These are phyloP conservation scores for Warburgia ugandensis DNA, from an alignment of 164 flowering plant genomes.

Conservation along the genomic window DNA sequence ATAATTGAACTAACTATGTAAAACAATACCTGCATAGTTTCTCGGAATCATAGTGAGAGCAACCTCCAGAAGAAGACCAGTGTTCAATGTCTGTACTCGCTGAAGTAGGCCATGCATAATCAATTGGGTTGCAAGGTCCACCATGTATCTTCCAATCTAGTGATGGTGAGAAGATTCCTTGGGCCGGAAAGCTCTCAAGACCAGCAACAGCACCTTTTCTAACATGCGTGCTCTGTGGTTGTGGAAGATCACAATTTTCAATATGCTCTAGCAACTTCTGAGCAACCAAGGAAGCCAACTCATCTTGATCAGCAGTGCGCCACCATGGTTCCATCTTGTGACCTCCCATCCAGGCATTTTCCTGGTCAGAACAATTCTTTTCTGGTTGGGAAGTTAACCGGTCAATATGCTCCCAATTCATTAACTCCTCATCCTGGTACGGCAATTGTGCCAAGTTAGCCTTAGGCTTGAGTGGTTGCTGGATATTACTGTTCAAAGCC, in stretches of 20 bases:
- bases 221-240: conserved; percentile 24
- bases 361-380: conserved; percentile 24
- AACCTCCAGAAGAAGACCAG: conserved; percentile 12
- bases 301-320: conserved; percentile 40
- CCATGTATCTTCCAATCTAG: conserved; percentile 16
- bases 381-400: conserved; percentile 8
- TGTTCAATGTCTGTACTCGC: conserved; percentile 13
- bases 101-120: conserved; percentile 15
- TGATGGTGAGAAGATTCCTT: conserved; percentile 19
- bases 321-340: conserved; percentile 46
- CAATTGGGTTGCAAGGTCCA: conserved; percentile 6
- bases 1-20: not conserved
- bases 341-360: conserved; percentile 28
- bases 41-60: conserved; percentile 18
- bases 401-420: conserved; percentile 22
- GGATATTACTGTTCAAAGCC: conserved; percentile 8
- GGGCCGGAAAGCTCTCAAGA: conserved; percentile 21
- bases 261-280: conserved; percentile 31
- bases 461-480: conserved; percentile 15
- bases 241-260: conserved; percentile 53
- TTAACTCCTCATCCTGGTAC: conserved; percentile 18
- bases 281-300: conserved; percentile 45
- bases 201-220: conserved; percentile 16
- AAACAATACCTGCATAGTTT: conserved; percentile 31
- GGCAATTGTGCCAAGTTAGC: conserved; percentile 13